Conservation (phyloP, 768 basidiomycete genomes). For the Tulasnella sp. region DNA sequence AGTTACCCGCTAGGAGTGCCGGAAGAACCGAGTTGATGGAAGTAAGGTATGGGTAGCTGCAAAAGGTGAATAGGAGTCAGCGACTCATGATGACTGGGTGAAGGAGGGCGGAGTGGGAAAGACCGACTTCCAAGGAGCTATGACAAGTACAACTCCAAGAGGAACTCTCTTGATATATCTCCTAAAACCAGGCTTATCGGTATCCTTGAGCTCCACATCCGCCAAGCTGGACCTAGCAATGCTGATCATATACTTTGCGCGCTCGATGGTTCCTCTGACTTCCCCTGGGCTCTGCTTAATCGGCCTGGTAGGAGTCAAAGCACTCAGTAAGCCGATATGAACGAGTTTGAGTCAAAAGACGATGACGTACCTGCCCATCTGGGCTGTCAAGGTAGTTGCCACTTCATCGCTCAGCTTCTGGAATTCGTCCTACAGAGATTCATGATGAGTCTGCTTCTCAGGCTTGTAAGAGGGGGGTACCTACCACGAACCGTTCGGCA, state of each 20-base stretch:
- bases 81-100: background rate
- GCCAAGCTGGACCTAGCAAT: conserved; percentile 66
- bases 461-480: conserved; percentile 30
- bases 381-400: conserved; percentile 62
- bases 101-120: too few relatives aligned
- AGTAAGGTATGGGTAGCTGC: conserved; percentile 79
- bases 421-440: conserved; percentile 36
- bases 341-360: background rate
- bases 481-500: conserved; percentile 58
- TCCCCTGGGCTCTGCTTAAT: conserved; percentile 69
- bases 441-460: background rate
- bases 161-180: conserved; percentile 77
- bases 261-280: conserved; percentile 65
- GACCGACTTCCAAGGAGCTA: conserved; percentile 86
- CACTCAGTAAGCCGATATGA: background rate
- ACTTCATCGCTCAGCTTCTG: conserved; percentile 46
- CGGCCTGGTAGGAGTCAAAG: conserved; percentile 39
- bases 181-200: conserved; percentile 72
- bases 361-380: conserved; percentile 76
- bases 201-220: conserved; percentile 62
- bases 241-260: conserved; percentile 73
- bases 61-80: background rate
- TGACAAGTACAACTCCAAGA: conserved; percentile 75
- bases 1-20: conserved; percentile 77
- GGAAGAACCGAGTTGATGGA: conserved; percentile 89